phyloP scores from a whole-genome alignment of 306 rosid species.

The Medicago truncatula region DNA sequence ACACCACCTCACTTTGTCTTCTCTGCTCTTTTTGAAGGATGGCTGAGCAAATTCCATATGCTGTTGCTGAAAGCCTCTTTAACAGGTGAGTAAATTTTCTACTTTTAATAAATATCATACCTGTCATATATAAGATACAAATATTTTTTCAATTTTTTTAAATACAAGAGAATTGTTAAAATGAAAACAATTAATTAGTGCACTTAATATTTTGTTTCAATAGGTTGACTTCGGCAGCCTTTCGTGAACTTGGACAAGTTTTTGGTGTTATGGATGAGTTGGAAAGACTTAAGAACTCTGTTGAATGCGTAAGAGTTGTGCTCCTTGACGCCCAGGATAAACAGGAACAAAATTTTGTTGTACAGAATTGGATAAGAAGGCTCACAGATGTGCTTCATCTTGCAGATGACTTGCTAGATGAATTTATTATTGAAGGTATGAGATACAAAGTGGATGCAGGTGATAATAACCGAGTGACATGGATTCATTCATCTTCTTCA shows the following conservation, averaged over 20 bases:
- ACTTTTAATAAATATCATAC: neutral
- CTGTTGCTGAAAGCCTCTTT: constrained; percentile 1
- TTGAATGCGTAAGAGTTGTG: neutral
- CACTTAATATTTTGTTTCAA: neutral
- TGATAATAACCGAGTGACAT: no score
- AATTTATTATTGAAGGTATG: neutral
- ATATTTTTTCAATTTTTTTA: neutral
- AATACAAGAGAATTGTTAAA: neutral
- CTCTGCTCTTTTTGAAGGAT: neutral
- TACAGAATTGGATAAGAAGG: neutral
- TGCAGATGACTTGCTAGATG: neutral
- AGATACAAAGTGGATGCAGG: neutral
- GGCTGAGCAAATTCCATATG: neutral
- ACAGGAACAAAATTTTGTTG: neutral
- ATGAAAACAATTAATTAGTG: neutral
- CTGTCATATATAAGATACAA: neutral
- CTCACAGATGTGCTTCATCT: neutral
- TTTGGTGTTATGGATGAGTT: constrained; percentile 25
- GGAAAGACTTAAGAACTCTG: neutral
- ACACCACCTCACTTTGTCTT: neutral
- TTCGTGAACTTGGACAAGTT: constrained; percentile 4
- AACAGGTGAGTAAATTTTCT: neutral
- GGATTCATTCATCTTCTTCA: neutral
- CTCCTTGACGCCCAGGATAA: constrained; percentile 18
- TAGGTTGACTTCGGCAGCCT: constrained; percentile 2